Evolutionary conservation across 2,329 filamentous ascomycete genomes (phyloP).

Genomic region (Diaporthe capsici): DNA sequence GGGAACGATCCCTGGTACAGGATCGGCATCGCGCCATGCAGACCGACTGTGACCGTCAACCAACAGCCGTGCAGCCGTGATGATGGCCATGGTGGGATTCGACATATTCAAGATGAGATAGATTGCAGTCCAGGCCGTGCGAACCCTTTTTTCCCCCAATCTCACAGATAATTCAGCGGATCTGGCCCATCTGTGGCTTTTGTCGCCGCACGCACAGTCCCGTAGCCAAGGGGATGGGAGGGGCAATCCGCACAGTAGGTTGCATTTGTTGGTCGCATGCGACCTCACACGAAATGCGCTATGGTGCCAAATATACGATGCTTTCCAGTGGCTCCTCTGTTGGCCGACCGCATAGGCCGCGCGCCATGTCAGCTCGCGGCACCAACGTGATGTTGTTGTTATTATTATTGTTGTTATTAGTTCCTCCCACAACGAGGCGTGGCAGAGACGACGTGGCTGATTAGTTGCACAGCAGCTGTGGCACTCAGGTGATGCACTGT

Average conservation of each 20-base stretch:
- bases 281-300: not conserved
- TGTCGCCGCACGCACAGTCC: conserved; percentile 16
- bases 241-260: not conserved
- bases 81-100: not conserved
- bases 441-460: conserved; percentile 1
- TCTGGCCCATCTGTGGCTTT: not conserved
- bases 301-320: conserved; percentile 17
- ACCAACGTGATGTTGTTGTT: not conserved
- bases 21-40: conserved; percentile 27
- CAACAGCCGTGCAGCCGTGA: conserved; percentile 8
- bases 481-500: conserved; percentile 1
- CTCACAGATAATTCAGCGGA: not conserved
- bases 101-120: not conserved
- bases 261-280: not conserved
- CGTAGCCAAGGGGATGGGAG: not conserved
- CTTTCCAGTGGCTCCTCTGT: not conserved
- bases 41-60: not conserved
- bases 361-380: conserved; percentile 3
- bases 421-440: not conserved
- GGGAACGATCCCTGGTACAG: not conserved
- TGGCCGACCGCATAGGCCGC: not conserved
- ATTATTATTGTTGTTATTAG: not conserved
- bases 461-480: conserved; percentile 8
- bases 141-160: not conserved
- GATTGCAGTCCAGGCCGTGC: conserved; percentile 1